phyloP scores from a whole-genome alignment of 495 filamentous ascomycete genomes.

The Hypomontagnella submonticulosa region DNA sequence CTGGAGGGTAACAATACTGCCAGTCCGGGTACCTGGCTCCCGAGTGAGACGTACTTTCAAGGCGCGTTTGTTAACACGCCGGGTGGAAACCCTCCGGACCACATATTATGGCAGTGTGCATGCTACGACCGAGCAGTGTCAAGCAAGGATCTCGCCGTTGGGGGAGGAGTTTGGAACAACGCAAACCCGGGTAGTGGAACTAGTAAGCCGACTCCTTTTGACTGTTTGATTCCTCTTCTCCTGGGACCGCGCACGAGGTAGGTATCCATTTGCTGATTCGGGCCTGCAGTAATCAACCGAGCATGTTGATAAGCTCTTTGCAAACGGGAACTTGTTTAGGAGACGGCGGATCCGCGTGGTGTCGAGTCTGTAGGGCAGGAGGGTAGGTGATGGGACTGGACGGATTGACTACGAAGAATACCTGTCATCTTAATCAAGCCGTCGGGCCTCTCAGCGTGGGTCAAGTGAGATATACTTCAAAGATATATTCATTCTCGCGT shows the following conservation, averaged over 20 bases:
- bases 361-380: no score
- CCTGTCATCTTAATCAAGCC: neutral
- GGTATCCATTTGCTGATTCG: conserved; percentile 10
- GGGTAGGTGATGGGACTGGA: no score
- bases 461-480: no score
- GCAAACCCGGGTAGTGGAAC: conserved; percentile 41
- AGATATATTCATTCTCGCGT: no score
- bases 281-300: conserved; percentile 32
- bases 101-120: conserved; percentile 38
- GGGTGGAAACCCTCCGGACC: conserved; percentile 30
- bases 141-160: conserved; percentile 22
- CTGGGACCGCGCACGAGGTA: neutral
- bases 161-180: conserved; percentile 39
- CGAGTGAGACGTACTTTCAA: conserved; percentile 33
- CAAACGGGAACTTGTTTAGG: conserved; percentile 2
- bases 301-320: conserved; percentile 21
- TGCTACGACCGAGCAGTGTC: conserved; percentile 39
- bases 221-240: neutral
- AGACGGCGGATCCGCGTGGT: neutral
- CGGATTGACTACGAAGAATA: neutral
- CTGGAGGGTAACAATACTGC: conserved; percentile 37
- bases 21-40: conserved; percentile 35
- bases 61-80: conserved; percentile 41
- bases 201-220: conserved; percentile 24
- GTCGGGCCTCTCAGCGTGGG: no score